Evolutionary conservation across 2,329 filamentous ascomycete genomes (phyloP).

Genomic region (Monosporascus sp.): DNA sequence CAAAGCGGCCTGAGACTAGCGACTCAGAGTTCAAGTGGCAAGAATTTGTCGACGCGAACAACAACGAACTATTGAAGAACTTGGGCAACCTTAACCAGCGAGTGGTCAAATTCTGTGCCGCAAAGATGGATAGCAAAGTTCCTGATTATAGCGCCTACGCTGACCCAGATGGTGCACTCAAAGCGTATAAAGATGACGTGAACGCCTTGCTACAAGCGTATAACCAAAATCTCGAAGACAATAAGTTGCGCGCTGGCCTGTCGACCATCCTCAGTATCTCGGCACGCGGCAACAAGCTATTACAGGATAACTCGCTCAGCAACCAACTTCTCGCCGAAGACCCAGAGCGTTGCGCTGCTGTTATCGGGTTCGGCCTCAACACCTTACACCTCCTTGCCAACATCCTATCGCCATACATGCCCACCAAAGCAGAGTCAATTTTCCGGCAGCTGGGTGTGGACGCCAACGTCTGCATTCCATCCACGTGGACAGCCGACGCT

Average conservation of each 20-base stretch:
- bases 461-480: slow-evolving; percentile 54
- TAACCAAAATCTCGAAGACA: slow-evolving; percentile 61
- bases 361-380: slow-evolving; percentile 78
- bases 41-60: slow-evolving; percentile 77
- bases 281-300: slow-evolving; percentile 40
- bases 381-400: slow-evolving; percentile 76
- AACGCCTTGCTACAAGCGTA: slow-evolving; percentile 64
- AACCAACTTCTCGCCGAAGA: slow-evolving; percentile 51
- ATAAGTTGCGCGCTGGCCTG: slow-evolving; percentile 65
- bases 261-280: slow-evolving; percentile 16
- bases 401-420: slow-evolving; percentile 80
- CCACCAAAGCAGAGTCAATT: slow-evolving; percentile 69
- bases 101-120: slow-evolving; percentile 56
- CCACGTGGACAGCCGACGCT: slow-evolving; percentile 56
- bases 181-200: slow-evolving; percentile 49
- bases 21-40: slow-evolving; percentile 90
- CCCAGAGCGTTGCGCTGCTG: slow-evolving; percentile 48
- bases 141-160: slow-evolving; percentile 42
- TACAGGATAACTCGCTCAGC: slow-evolving; percentile 49
- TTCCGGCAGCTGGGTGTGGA: slow-evolving; percentile 65
- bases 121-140: slow-evolving; percentile 57
- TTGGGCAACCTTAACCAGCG: slow-evolving; percentile 54
- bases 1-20: slow-evolving; percentile 76
- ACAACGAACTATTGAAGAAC: slow-evolving; percentile 78
- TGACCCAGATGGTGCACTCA: slow-evolving; percentile 26